phyloP scores from a whole-genome alignment of 2,329 filamentous ascomycete species.

The Talaromyces albobiverticillius region DNA sequence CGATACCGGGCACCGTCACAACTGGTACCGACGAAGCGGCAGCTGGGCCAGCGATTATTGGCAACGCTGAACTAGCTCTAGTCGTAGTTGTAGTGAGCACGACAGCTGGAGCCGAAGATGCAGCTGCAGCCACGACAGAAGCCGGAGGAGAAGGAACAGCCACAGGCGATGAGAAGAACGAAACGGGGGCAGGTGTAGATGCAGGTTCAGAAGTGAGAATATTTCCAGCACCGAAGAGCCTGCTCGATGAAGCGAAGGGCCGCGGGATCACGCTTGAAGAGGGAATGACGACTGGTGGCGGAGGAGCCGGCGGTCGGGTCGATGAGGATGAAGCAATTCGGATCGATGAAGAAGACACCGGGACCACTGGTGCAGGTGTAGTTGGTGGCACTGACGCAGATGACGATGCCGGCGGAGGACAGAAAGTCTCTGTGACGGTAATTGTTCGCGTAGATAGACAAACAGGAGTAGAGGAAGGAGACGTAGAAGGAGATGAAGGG shows the following conservation, averaged over 20 bases:
- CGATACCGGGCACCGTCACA: background rate
- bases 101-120: background rate
- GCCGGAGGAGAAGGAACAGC: background rate
- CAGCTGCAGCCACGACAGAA: background rate
- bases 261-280: background rate
- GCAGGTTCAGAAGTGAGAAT: background rate
- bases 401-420: constrained; percentile 1
- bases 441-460: background rate
- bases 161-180: background rate
- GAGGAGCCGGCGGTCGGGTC: background rate
- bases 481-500: background rate
- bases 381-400: background rate
- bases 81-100: background rate
- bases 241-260: background rate
- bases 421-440: background rate
- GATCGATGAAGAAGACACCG: background rate
- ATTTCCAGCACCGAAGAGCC: background rate
- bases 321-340: background rate
- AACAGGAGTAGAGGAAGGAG: background rate
- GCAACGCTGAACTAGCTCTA: background rate
- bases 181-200: background rate
- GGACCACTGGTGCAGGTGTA: background rate
- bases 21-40: background rate
- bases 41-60: background rate
- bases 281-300: background rate